Evolutionary conservation across 345 rosid species (phyloP).

Genomic region (Gossypium thurberi): DNA sequence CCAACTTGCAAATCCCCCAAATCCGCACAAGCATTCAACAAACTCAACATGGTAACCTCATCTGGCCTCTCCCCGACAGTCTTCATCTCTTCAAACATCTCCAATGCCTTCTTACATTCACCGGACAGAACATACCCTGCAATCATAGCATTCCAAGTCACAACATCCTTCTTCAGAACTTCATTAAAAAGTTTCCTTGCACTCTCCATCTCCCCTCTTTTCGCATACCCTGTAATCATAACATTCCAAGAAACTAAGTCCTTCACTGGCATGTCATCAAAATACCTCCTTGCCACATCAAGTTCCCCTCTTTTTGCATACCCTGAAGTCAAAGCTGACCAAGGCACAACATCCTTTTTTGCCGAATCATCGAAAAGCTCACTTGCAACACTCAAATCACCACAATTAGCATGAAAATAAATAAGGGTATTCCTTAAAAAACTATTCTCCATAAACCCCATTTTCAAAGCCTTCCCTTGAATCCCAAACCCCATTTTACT

Average conservation of each 20-base stretch:
- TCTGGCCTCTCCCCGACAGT: slow-evolving; percentile 52
- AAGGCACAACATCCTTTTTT: slow-evolving; percentile 53
- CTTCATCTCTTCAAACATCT: slow-evolving; percentile 69
- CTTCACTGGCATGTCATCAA: slow-evolving; percentile 57
- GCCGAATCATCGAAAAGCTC: slow-evolving; percentile 44
- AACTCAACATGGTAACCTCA: slow-evolving; percentile 55
- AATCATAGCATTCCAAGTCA: slow-evolving; percentile 74
- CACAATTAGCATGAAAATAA: slow-evolving; percentile 59
- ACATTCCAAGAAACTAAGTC: slow-evolving; percentile 83
- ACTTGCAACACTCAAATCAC: slow-evolving; percentile 47
- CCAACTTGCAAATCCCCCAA: slow-evolving; percentile 57
- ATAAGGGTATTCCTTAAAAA: slow-evolving; percentile 59
- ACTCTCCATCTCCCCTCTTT: slow-evolving; percentile 43
- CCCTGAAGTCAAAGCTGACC: slow-evolving; percentile 78
- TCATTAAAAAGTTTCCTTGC: slow-evolving; percentile 57
- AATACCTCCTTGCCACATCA: slow-evolving; percentile 38
- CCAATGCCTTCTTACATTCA: slow-evolving; percentile 31
- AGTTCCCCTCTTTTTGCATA: slow-evolving; percentile 66
- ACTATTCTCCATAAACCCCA: slow-evolving; percentile 44
- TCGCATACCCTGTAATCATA: slow-evolving; percentile 60
- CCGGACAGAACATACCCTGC: slow-evolving; percentile 48
- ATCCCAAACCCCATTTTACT: slow-evolving; percentile 45
- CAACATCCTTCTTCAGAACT: slow-evolving; percentile 53
- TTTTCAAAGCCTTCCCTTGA: slow-evolving; percentile 50
- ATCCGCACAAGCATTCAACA: slow-evolving; percentile 58